Conservation (phyloP, 345 rosid genomes). For the Salix exigua region DNA sequence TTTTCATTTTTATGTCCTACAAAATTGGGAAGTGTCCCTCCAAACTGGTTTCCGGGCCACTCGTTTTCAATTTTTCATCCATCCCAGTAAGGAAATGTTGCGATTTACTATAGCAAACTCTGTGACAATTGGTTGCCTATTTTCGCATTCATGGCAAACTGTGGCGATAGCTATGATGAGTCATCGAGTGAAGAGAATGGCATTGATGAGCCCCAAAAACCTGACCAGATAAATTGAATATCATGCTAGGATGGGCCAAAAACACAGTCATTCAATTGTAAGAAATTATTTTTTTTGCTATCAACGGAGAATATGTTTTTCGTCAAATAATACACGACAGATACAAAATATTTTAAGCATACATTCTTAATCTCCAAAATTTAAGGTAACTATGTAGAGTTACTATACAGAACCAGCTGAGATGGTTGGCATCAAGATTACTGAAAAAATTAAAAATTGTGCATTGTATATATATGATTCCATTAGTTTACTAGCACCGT, state of each 20-base stretch:
- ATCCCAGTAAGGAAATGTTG: constrained; percentile 10
- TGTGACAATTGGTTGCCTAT: constrained; percentile 15
- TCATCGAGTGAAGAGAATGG: constrained; percentile 12
- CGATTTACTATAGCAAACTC: background rate
- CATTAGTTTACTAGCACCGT: too few species aligned
- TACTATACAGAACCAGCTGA: too few species aligned
- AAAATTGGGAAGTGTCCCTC: constrained; percentile 19
- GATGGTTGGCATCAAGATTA: too few species aligned
- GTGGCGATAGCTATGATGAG: constrained; percentile 16
- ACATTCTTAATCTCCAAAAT: too few species aligned
- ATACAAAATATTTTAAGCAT: too few species aligned
- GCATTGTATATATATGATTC: too few species aligned
- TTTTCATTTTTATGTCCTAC: constrained; percentile 12
- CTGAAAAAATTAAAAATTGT: too few species aligned
- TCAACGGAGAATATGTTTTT: too few species aligned
- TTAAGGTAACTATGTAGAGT: too few species aligned
- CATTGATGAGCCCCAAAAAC: constrained; percentile 36
- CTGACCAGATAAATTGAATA: constrained; percentile 20
- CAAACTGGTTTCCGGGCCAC: constrained; percentile 3
- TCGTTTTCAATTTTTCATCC: constrained; percentile 12
- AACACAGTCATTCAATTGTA: background rate
- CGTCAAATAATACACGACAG: too few species aligned
- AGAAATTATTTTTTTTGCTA: background rate
- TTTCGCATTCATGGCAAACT: background rate
- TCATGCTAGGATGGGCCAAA: constrained; percentile 6